Base-by-base conservation (phyloP, 2,329 filamentous ascomycete species). In the Chrysosporium keratinophilum region DNA sequence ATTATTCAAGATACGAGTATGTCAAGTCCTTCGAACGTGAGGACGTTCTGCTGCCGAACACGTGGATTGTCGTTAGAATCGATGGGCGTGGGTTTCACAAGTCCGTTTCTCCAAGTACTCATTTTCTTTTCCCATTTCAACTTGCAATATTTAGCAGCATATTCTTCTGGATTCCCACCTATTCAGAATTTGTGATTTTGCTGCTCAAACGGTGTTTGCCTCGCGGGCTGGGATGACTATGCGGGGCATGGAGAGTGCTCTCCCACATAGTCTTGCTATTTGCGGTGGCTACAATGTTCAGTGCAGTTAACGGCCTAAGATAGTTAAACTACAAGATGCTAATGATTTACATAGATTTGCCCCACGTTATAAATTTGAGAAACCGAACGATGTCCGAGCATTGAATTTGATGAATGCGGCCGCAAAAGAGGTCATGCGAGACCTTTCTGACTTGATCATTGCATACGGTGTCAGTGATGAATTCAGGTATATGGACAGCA, bases 391-490 rank as follows among this genome's bases (percentile, higher is more conserved):
- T 69, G 78, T 78, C 40, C 80, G 87, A 59, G 93, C 90, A 0
- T 74, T 97, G 11, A 81, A 94, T 68, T 82, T 98, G 60, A 97
- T 98, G 91, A 98, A 98, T 64, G 82, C 82, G 1, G 89, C 89
- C 1, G 93, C 93, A n/a, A 80, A 82, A 56, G 84, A 85, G 5
- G 88, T 96, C 45, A 81, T 96, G 72, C 80, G 79, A 58, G 87
- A 94, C 49, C 72, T 97, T 20, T 83, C 88, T 3, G 91, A 97
- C 63, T 82, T 96, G 59, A 82, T 84, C 5, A 79, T 97, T 57
- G 90, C 85, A 0, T 98, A 97, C 63, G 93, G 93, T 1, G 83
- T 95, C 60, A 96, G 89, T 68, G 93, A 98, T 65, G 93, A 98
- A 68, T 97, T 85, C 69, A 93, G 61, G 69, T 64, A 35, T 54